Evolutionary conservation across 768 basidiomycete genomes (phyloP), one percentile per base, ranked within the genome.

Genomic region (Serendipita sp.): DNA sequence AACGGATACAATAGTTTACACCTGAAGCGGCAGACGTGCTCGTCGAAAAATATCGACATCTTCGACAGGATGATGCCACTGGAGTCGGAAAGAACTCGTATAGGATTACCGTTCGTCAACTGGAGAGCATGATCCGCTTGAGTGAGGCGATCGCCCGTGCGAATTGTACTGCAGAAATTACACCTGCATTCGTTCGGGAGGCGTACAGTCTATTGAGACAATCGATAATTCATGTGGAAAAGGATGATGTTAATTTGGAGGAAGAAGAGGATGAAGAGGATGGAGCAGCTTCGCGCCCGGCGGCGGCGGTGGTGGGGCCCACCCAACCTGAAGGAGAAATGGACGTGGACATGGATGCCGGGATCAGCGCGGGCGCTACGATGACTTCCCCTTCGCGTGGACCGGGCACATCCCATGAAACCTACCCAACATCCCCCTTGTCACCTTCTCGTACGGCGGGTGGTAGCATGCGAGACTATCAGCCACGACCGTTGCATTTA

Each of bases 191-290:
- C 72, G 95, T 99, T 24, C 85, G 93, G 45, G 96, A 99, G 75
- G 96, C 96, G 1, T 98, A 89, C 75, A 86, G 84, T 47, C 85
- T 99, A 18, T 78, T 99, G 11, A 85, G 90, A 30, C 94, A 96
- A 73, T 98, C 96, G 1, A 99, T 99, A 75, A 97, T 99, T 70
- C 96, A 98, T 71, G 94, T 99, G 66, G 96, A 99, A 72, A 93
- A 98, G 73, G 96, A 99, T 72, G 95, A 98, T 70, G 86, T 99
- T 71, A 92, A 96, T 72, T 89, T 98, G 73, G 96, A 98, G 71
- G 91, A 94, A 69, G 92, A 95, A 70, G 92, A 92, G 65, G 75
- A 81, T 1, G 79, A 81, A 63, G 46, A 51, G 16, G 45, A 30
- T 30, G 53, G 54, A 3, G 63, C 53, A 7, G 67, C 72, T 18